Evolutionary conservation across 1,284 basidiomycete genomes (phyloP).

Genomic region (Exobasidium rhododendri): DNA sequence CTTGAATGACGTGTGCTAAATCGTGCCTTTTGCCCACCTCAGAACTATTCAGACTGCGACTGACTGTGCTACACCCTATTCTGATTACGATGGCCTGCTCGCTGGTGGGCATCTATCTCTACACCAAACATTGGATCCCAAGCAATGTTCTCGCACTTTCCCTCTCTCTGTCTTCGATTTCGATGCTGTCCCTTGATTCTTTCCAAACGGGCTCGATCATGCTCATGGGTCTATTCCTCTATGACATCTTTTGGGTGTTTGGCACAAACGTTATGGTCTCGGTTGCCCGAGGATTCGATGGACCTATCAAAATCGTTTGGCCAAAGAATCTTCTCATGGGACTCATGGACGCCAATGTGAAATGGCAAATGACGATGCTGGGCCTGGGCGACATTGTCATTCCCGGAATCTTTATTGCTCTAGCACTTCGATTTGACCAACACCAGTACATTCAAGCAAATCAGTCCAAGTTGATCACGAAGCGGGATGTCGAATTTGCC

Average conservation of each 20-base stretch:
- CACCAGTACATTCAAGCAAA: slow-evolving; percentile 57
- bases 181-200: slow-evolving; percentile 79
- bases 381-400: slow-evolving; percentile 88
- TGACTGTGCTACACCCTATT: slow-evolving; percentile 9
- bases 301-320: slow-evolving; percentile 67
- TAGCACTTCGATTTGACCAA: slow-evolving; percentile 83
- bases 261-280: slow-evolving; percentile 52
- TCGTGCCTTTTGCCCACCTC: neutral
- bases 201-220: slow-evolving; percentile 84
- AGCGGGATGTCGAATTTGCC: slow-evolving; percentile 56
- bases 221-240: slow-evolving; percentile 58
- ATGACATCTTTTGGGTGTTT: slow-evolving; percentile 55
- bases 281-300: slow-evolving; percentile 83
- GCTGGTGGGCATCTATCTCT: slow-evolving; percentile 68
- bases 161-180: slow-evolving; percentile 77
- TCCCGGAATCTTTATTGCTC: slow-evolving; percentile 82
- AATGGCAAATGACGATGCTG: slow-evolving; percentile 77
- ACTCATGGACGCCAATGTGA: slow-evolving; percentile 15
- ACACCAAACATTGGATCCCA: slow-evolving; percentile 65
- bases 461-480: slow-evolving; percentile 36
- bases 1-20: too few species aligned
- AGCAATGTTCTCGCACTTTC: slow-evolving; percentile 79
- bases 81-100: slow-evolving; percentile 66
- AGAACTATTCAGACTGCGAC: slow-evolving; percentile 1
- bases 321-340: slow-evolving; percentile 54